Evolutionary conservation across 352 stramenopile genomes (phyloP), one percentile per base, ranked within the genome.

Genomic region (Pythium periplocum): DNA sequence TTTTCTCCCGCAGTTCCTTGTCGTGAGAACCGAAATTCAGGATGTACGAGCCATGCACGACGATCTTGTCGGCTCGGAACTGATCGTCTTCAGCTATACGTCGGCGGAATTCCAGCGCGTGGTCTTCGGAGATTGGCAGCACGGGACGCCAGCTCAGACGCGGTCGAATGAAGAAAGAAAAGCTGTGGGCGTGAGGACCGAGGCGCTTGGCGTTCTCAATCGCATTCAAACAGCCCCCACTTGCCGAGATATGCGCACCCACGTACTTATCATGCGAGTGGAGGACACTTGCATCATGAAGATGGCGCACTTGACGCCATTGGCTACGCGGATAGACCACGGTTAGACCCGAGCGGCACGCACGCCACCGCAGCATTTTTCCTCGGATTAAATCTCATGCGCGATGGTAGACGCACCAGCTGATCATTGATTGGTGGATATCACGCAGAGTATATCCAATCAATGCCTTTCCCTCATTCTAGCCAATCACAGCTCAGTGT

Each of bases 41-140:
- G 31, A 81, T 60, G 50, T 81, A 81, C 32, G 65, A 78, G 49
- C 71, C 71, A 32, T 81, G 71, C 4, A 76, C 68, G 3, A 66
- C 65, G 2, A 78, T 43, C 11, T 78, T 51, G 2, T 57, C 35
- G 5, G 55, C 31, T 11, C 53, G 48, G 4, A 66, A 63, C 32
- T 66, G 62, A 4, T 41, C 45, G 31, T 48, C 36, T 2, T 46
- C 17, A 1, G 12, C 45, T 40, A 79, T 53, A 2, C 48, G 48
- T 33, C 48, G n/a, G 9, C 57, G 58, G 53, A 80, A 78, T 11
- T 39, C 36, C 2, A 31, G 6, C n/a, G 63, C 57, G 1, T 45
- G 44, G 1, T 43, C 36, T 6, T 44, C n/a, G 2, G 48, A 55
- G 11, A 78, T 61, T 2, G 64, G 65, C 32, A 61, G 36, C 17